Percentiles rank a stretch among this genome's conserved stretches.
Evolutionary conservation across 1,284 basidiomycete species (phyloP).

Genomic region (Peniophora sp.): DNA sequence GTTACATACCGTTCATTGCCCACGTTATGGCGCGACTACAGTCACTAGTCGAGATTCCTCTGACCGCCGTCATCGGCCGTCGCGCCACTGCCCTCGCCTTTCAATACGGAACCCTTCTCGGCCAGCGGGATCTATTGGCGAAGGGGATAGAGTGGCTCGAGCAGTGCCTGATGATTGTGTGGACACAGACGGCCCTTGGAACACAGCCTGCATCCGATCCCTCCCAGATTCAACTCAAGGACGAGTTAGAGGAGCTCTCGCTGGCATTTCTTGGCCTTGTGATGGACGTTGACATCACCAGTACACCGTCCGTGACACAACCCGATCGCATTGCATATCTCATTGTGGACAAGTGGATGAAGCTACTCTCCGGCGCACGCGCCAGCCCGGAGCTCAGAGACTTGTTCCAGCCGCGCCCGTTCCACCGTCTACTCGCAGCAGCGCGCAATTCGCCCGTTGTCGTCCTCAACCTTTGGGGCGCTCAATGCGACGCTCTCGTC

Average conservation of each 20-base stretch:
- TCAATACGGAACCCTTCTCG: too few relatives aligned
- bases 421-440: neutral
- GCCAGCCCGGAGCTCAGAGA: neutral
- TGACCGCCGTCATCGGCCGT: neutral
- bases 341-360: neutral
- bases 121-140: too few relatives aligned
- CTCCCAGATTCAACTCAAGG: neutral
- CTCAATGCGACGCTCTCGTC: conserved; percentile 1
- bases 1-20: neutral
- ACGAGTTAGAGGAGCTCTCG: neutral
- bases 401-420: neutral
- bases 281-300: neutral
- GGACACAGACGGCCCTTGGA: neutral
- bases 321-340: neutral
- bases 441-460: conserved; percentile 2
- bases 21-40: neutral
- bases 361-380: neutral
- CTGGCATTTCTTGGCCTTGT: neutral
- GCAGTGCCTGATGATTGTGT: neutral
- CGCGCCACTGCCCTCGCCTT: neutral
- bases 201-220: neutral
- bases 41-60: neutral
- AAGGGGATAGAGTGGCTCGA: neutral
- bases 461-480: neutral
- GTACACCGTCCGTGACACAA: neutral